phyloP scores from a whole-genome alignment of 257 asterid species.

The Solanum chiquidenum region DNA sequence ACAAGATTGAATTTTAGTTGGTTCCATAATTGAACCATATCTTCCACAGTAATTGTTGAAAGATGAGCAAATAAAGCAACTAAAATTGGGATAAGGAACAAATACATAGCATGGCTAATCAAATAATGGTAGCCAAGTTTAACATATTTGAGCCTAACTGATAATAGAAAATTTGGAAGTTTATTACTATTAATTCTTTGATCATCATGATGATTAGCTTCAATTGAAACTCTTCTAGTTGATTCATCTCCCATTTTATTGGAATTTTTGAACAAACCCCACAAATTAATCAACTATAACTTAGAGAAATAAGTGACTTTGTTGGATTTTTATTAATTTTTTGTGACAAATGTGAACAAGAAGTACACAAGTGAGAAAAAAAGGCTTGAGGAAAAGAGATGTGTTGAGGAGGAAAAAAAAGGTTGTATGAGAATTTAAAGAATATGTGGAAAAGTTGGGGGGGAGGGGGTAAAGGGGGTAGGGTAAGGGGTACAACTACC shows the following conservation, averaged over 20 bases:
- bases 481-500: constrained; percentile 34
- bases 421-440: constrained; percentile 36
- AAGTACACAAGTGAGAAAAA: not conserved
- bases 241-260: constrained; percentile 26
- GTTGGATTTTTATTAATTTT: not conserved
- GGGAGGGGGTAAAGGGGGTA: not conserved
- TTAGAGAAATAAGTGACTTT: not conserved
- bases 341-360: not conserved
- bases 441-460: not conserved
- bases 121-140: constrained; percentile 61
- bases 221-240: constrained; percentile 21
- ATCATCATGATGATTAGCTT: not conserved
- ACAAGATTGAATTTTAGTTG: constrained; percentile 44
- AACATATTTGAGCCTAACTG: constrained; percentile 49
- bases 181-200: not conserved
- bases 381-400: not conserved
- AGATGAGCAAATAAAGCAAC: constrained; percentile 24
- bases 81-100: constrained; percentile 31
- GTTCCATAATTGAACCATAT: constrained; percentile 22
- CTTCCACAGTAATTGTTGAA: constrained; percentile 22
- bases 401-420: constrained; percentile 5
- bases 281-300: not conserved
- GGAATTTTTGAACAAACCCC: not conserved
- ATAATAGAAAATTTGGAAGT: constrained; percentile 48
- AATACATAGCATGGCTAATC: constrained; percentile 40